Evolutionary conservation across 768 basidiomycete genomes (phyloP).

Genomic region (Phylloporus arenicola): DNA sequence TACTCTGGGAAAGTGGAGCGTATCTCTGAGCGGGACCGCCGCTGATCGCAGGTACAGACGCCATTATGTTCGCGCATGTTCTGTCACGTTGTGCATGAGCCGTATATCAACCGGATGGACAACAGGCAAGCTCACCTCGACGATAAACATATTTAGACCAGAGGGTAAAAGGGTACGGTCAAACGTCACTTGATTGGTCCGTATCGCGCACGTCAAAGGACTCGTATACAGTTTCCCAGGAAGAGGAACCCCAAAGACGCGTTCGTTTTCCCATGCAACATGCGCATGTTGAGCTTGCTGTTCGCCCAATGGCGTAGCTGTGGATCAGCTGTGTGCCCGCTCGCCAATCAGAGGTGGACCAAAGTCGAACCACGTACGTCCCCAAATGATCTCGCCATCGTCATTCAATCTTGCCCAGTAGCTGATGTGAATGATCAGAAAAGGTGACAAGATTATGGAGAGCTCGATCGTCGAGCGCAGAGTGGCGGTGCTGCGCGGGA

Average conservation of each 20-base stretch:
- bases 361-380: constrained; percentile 46
- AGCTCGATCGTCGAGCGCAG: no score
- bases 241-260: constrained; percentile 10
- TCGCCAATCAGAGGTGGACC: not conserved
- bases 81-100: constrained; percentile 30
- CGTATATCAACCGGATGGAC: not conserved
- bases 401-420: constrained; percentile 60
- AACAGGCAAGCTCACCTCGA: constrained; percentile 44
- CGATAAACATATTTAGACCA: constrained; percentile 34
- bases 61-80: constrained; percentile 62
- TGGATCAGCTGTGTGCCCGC: constrained; percentile 30
- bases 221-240: constrained; percentile 27
- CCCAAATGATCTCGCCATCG: constrained; percentile 66
- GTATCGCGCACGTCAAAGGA: constrained; percentile 57
- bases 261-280: constrained; percentile 15
- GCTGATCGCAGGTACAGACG: constrained; percentile 67
- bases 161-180: constrained; percentile 28
- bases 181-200: constrained; percentile 53
- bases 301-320: constrained; percentile 55
- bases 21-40: constrained; percentile 48
- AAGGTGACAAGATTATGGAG: not conserved
- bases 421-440: constrained; percentile 28
- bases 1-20: constrained; percentile 36
- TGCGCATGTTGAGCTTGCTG: constrained; percentile 42
- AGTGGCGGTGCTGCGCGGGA: no score